A percentile compares a stretch with the other conserved stretches of the same genome.
These are phyloP conservation scores for Neonectria magnoliae DNA, from an alignment of 2,329 filamentous ascomycete species.

Conservation along the genomic window DNA sequence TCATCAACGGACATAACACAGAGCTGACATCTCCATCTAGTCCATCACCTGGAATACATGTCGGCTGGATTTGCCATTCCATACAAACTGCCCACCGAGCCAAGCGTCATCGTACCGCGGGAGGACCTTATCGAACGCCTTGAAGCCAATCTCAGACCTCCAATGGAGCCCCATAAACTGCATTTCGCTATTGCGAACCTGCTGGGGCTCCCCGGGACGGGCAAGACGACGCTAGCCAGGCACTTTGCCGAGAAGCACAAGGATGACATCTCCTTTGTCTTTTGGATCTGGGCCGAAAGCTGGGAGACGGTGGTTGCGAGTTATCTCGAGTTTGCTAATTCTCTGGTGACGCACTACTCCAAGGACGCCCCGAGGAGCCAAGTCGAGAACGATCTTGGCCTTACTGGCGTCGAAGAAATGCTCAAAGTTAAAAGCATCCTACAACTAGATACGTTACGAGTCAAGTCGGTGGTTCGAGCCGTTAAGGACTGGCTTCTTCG, in stretches of 20 bases:
- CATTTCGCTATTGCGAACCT: conserved; percentile 23
- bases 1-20: background rate
- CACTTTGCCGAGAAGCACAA: conserved; percentile 16
- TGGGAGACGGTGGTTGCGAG: conserved; percentile 25
- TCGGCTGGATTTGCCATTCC: conserved; percentile 13
- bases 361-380: conserved; percentile 13
- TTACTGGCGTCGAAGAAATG: conserved; percentile 21
- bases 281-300: conserved; percentile 22
- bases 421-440: conserved; percentile 22
- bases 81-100: conserved; percentile 16
- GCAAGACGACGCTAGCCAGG: conserved; percentile 23
- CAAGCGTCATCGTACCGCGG: conserved; percentile 7
- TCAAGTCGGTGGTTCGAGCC: conserved; percentile 20
- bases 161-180: conserved; percentile 3
- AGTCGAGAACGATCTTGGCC: conserved; percentile 19
- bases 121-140: conserved; percentile 7
- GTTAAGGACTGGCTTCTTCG: conserved; percentile 24
- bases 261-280: conserved; percentile 16
- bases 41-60: conserved; percentile 19
- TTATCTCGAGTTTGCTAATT: conserved; percentile 22
- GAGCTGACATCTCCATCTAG: conserved; percentile 5
- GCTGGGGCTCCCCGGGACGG: conserved; percentile 19
- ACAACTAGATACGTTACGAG: conserved; percentile 20
- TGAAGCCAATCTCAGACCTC: conserved; percentile 1
- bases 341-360: conserved; percentile 12